Evolutionary conservation across 768 basidiomycete species (phyloP).

Genomic region (Kwoniella shandongensis): DNA sequence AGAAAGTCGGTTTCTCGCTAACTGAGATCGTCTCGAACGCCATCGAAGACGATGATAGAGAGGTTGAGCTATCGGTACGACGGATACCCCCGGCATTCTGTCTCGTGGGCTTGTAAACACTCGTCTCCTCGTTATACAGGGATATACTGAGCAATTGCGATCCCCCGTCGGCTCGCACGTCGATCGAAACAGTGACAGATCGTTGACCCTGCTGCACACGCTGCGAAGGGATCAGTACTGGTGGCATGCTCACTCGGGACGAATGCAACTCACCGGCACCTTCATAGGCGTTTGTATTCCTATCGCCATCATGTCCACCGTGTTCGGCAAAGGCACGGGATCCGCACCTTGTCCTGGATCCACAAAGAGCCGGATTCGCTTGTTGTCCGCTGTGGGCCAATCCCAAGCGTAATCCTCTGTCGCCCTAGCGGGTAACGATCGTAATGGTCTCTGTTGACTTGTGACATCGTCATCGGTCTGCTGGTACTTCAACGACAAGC

Average conservation of each 20-base stretch:
- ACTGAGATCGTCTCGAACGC: slow-evolving; percentile 79
- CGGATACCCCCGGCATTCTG: slow-evolving; percentile 57
- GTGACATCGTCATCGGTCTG: slow-evolving; percentile 59
- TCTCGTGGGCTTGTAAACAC: slow-evolving; percentile 78
- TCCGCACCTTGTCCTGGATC: slow-evolving; percentile 54
- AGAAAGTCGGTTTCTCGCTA: slow-evolving; percentile 68
- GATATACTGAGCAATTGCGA: slow-evolving; percentile 84
- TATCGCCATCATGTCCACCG: slow-evolving; percentile 91
- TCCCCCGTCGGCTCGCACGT: slow-evolving; percentile 84
- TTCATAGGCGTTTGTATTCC: slow-evolving; percentile 87
- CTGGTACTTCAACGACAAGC: slow-evolving; percentile 65
- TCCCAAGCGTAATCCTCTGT: slow-evolving; percentile 86
- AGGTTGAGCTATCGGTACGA: slow-evolving; percentile 67
- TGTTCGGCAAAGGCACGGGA: slow-evolving; percentile 57
- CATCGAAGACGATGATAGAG: slow-evolving; percentile 59
- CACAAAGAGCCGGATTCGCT: slow-evolving; percentile 68
- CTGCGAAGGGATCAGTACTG: slow-evolving; percentile 6
- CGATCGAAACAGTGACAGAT: slow-evolving; percentile 73
- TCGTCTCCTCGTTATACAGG: slow-evolving; percentile 78
- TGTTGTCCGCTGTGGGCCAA: slow-evolving; percentile 76
- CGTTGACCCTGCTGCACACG: slow-evolving; percentile 54
- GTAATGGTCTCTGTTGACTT: slow-evolving; percentile 40
- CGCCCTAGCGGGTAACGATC: slow-evolving; percentile 56
- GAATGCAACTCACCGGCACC: slow-evolving; percentile 19
- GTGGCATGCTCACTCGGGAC: background rate